A percentile compares a stretch with the other conserved stretches of the same genome.
Evolutionary conservation across 2,329 filamentous ascomycete species (phyloP).

Genomic region (Botrytis galanthina): DNA sequence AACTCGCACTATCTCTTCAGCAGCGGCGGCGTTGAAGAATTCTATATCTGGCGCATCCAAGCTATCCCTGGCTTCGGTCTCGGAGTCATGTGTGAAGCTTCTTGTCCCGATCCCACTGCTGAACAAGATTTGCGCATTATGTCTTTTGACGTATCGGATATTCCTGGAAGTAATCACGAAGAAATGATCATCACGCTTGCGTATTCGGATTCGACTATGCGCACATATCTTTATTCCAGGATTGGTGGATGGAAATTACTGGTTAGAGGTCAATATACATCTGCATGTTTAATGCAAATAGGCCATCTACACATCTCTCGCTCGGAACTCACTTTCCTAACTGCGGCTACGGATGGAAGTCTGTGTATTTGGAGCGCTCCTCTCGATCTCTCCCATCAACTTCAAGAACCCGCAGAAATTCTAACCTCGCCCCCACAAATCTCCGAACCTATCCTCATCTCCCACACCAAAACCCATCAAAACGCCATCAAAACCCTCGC

Average conservation of each 20-base stretch:
- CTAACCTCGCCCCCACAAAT: not conserved
- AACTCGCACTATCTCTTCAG: conserved; percentile 69
- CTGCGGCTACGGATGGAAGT: conserved; percentile 79
- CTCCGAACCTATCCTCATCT: conserved; percentile 22
- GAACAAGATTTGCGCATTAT: conserved; percentile 73
- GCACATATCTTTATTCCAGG: conserved; percentile 51
- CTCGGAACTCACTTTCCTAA: conserved; percentile 48
- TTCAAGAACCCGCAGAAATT: not conserved
- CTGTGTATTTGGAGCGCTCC: conserved; percentile 57
- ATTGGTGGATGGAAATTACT: conserved; percentile 48
- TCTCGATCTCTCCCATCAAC: not conserved
- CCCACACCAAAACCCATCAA: conserved; percentile 62
- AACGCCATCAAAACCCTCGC: conserved; percentile 72
- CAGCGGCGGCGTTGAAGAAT: conserved; percentile 83
- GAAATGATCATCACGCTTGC: conserved; percentile 58
- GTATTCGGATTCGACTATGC: conserved; percentile 80
- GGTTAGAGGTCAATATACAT: conserved; percentile 60
- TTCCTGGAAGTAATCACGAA: conserved; percentile 15
- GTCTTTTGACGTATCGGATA: conserved; percentile 62
- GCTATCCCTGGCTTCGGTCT: conserved; percentile 53
- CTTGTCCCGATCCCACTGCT: conserved; percentile 51
- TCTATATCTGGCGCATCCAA: conserved; percentile 72
- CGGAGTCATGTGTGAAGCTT: conserved; percentile 56
- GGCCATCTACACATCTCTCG: conserved; percentile 43
- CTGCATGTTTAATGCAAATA: conserved; percentile 72